Base-by-base conservation (phyloP, 2,329 filamentous ascomycete genomes). In the Teratosphaeria destructans region DNA sequence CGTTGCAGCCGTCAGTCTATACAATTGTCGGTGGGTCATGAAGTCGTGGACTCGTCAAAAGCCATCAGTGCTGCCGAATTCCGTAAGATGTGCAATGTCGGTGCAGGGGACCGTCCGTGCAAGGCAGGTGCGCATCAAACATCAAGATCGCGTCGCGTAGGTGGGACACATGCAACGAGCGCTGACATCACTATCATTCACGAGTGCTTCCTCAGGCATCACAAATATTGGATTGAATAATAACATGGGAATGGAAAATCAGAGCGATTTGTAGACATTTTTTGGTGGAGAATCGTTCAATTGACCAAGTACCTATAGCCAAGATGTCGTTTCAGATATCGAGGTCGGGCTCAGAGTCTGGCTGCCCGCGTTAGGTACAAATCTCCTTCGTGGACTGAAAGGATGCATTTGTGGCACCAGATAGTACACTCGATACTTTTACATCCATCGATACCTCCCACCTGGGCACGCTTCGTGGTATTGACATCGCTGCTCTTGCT, bases 391-490 rank as follows among this genome's bases (percentile, higher is more conserved):
- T 6, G n/a, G n/a, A 35, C 29, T 7, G 52, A 10, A 54, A 54
- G 23, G 26, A 27, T 54, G 19, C 7, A 19, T 11, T n/a, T 54
- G 4, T 54, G 43, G 43, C 43, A 49, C n/a, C 19, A 49, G 43
- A 49, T 49, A 23, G 43, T 49, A 49, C 43, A 49, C n/a, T 23
- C 11, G 43, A 49, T 49, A 49, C 43, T 49, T 49, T 34, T 27
- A 34, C 56, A 29, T 16, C 10, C 52, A 58, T 39, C 43, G 54
- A 43, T 23, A 54, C n/a, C 26, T 55, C 37, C 59, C 23, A 23
- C 23, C 23, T 32, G 47, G 43, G 54, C 59, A 23, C 39, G 12
- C 27, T 14, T 43, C 35, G 3, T 64, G 75, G 71, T 52, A 75
- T 77, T 23, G n/a, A 5, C 19, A 10, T 19, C 5, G 43, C n/a